These are phyloP conservation scores for Aspergillus sp. DNA, from an alignment of 2,329 filamentous ascomycete genomes.

Conservation along the genomic window DNA sequence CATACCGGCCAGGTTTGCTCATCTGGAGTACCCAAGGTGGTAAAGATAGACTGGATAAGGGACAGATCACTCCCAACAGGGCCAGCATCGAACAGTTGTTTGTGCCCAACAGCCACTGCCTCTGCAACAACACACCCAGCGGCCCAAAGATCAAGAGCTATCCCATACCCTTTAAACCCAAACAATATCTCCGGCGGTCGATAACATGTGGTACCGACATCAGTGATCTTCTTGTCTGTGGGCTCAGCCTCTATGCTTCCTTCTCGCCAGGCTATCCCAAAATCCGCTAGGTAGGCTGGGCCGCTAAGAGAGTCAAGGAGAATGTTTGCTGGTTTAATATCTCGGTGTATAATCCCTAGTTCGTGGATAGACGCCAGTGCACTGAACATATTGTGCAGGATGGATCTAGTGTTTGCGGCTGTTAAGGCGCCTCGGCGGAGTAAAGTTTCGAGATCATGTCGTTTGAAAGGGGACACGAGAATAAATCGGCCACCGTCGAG, in stretches of 20 bases:
- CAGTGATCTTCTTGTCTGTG: slow-evolving; percentile 71
- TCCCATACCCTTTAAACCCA: slow-evolving; percentile 71
- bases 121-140: slow-evolving; percentile 83
- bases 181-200: slow-evolving; percentile 89
- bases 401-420: slow-evolving; percentile 41
- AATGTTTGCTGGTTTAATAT: slow-evolving; percentile 91
- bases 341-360: slow-evolving; percentile 81
- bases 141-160: slow-evolving; percentile 83
- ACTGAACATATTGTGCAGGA: slow-evolving; percentile 68
- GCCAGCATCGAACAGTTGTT: slow-evolving; percentile 78
- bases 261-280: slow-evolving; percentile 86
- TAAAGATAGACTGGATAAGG: slow-evolving; percentile 88
- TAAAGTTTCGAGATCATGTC: slow-evolving; percentile 68
- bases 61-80: slow-evolving; percentile 90
- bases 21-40: slow-evolving; percentile 83
- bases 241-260: slow-evolving; percentile 60
- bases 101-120: slow-evolving; percentile 55
- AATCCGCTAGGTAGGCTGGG: slow-evolving; percentile 81
- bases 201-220: slow-evolving; percentile 91
- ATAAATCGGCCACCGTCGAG: slow-evolving; percentile 71
- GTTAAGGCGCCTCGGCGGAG: slow-evolving; percentile 52
- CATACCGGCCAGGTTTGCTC: slow-evolving; percentile 75
- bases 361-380: slow-evolving; percentile 72
- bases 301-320: slow-evolving; percentile 67
- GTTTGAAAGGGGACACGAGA: slow-evolving; percentile 82